Evolutionary conservation across 2,329 filamentous ascomycete species (phyloP).

Genomic region (Xylariales sp.): DNA sequence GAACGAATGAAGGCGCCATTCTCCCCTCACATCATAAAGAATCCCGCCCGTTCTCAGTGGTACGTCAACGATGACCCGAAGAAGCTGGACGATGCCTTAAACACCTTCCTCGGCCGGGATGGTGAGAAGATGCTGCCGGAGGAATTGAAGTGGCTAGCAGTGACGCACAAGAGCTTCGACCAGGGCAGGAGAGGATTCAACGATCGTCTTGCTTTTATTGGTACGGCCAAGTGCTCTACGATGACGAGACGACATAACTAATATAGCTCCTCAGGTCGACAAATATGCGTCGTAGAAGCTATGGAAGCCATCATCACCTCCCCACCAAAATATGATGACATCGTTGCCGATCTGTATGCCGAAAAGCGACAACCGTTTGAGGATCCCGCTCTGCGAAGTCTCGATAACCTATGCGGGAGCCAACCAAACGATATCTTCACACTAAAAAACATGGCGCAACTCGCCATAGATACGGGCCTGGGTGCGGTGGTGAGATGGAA

Average conservation of each 20-base stretch:
- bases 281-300: conserved; percentile 46
- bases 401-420: conserved; percentile 75
- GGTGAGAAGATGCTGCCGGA: conserved; percentile 82
- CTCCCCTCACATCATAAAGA: conserved; percentile 68
- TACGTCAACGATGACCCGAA: conserved; percentile 79
- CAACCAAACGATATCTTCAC: conserved; percentile 72
- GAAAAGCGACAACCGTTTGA: conserved; percentile 73
- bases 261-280: conserved; percentile 42
- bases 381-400: conserved; percentile 76
- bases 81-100: conserved; percentile 81
- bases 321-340: conserved; percentile 45
- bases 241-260: conserved; percentile 30
- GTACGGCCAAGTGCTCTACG: conserved; percentile 59
- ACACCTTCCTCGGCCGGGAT: conserved; percentile 76
- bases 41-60: conserved; percentile 67
- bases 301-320: conserved; percentile 74
- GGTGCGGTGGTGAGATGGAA: conserved; percentile 86
- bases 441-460: conserved; percentile 71
- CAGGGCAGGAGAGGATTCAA: conserved; percentile 95
- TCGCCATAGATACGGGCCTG: conserved; percentile 79
- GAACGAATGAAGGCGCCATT: conserved; percentile 76
- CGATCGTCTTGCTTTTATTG: conserved; percentile 88
- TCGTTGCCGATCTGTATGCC: conserved; percentile 55
- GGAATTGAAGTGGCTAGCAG: conserved; percentile 94
- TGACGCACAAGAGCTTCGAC: conserved; percentile 99